Evolutionary conservation across 1,139 yeast species (phyloP), one percentile per base, ranked within the genome.

Genomic region (Magnusiomyces fungicola): DNA sequence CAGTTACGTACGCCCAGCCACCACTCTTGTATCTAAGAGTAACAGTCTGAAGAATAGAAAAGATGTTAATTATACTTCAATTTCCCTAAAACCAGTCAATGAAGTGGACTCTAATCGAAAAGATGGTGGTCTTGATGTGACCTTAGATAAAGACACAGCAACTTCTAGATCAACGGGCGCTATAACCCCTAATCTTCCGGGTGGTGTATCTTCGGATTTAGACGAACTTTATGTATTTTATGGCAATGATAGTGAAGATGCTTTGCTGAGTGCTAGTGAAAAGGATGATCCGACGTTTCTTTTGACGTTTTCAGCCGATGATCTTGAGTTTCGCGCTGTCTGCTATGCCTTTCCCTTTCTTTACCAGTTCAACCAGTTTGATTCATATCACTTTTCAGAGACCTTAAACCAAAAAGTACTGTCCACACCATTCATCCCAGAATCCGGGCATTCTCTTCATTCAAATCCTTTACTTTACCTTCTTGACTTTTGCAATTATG

Each of bases 281-380:
- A 14, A 32, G n/a, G 16, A 32, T 32, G 36, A 32, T 32, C 36
- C 16, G 6, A 14, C 36, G 9, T 32, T 32, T 32, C 16, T 32
- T 12, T n/a, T 32, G n/a, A 32, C 36, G 5, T 32, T 32, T 18
- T 32, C 36, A 5, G 16, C 36, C 16, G 18, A 32, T 12, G 36
- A 32, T 14, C n/a, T 32, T 5, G 36, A 32, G 16, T 32, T 12
- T 14, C 36, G 36, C 6, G 36, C 16, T n/a, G n/a, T 32, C 5
- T 32, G 36, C 36, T 36, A 36, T 36, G 39, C 39, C 16, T 36
- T 36, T n/a, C 39, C 39, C 9, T 36, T 18, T 16, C 16, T 36
- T 9, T 36, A 36, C 24, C 39, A 36, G 19, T 19, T 21, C 24
- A 16, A 36, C 24, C 24, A 19, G 39, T 36, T 36, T 36, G n/a